phyloP scores from a whole-genome alignment of 2,329 filamentous ascomycete species.

The Scorias spongiosa region DNA sequence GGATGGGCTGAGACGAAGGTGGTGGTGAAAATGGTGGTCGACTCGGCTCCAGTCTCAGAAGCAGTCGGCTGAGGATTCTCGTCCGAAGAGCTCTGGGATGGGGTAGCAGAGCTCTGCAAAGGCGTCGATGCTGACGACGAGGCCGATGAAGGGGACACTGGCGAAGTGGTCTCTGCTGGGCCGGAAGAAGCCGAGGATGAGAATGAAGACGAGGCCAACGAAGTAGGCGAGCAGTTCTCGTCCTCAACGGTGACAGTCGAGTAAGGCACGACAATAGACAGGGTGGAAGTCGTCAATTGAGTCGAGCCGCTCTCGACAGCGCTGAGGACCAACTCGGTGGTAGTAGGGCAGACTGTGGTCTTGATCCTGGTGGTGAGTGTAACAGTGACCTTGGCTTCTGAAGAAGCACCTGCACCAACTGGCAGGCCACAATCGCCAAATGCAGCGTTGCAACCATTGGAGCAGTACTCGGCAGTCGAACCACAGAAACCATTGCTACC shows the following conservation, averaged over 20 bases:
- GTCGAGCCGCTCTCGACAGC: not conserved
- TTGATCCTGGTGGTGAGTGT: not conserved
- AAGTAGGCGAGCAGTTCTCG: no score
- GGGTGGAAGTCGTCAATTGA: not conserved
- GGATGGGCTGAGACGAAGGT: not conserved
- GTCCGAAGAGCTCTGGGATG: no score
- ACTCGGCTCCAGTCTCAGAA: not conserved
- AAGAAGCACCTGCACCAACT: not conserved
- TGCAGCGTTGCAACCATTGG: slow-evolving; percentile 21
- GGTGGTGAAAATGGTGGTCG: not conserved
- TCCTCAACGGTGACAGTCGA: not conserved
- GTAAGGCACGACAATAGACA: not conserved
- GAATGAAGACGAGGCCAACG: not conserved
- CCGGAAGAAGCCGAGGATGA: not conserved
- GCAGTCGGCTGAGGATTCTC: not conserved
- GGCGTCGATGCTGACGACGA: no score
- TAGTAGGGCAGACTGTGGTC: not conserved
- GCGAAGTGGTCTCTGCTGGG: no score
- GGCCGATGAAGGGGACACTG: no score
- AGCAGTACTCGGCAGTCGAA: slow-evolving; percentile 26
- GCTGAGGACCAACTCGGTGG: not conserved
- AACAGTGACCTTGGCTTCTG: not conserved
- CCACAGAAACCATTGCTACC: slow-evolving; percentile 23
- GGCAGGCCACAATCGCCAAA: not conserved
- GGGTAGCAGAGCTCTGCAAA: no score